Conservation (phyloP, 2,329 filamentous ascomycete genomes). For the Dryadomyces sulphureus region DNA sequence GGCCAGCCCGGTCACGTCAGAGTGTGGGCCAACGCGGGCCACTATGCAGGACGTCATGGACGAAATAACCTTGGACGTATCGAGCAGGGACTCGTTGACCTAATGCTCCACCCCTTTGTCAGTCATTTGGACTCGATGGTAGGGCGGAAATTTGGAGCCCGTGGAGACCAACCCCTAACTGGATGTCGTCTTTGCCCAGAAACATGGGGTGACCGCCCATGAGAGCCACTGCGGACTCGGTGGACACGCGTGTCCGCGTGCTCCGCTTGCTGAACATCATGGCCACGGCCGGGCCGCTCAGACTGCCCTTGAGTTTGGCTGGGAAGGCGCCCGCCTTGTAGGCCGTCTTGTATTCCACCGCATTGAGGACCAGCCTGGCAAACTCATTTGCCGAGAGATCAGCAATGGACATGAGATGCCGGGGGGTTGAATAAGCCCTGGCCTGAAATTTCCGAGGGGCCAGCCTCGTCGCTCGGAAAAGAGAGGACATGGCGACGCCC, state of each 20-base stretch:
- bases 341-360: conserved; percentile 56
- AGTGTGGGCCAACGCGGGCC: conserved; percentile 61
- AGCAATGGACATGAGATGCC: conserved; percentile 83
- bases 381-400: conserved; percentile 74
- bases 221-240: conserved; percentile 75
- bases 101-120: conserved; percentile 20
- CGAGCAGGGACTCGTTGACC: conserved; percentile 89
- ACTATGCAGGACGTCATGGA: conserved; percentile 80
- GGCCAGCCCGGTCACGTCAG: conserved; percentile 57
- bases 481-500: neutral
- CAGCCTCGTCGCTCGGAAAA: neutral
- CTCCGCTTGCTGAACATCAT: conserved; percentile 97
- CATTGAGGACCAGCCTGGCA: conserved; percentile 69
- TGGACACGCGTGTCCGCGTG: conserved; percentile 85
- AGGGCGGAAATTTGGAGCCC: neutral
- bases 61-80: conserved; percentile 86
- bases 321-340: conserved; percentile 45
- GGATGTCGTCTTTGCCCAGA: conserved; percentile 87
- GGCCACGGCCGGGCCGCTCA: conserved; percentile 70
- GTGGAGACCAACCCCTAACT: conserved; percentile 67
- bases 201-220: conserved; percentile 96
- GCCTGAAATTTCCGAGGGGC: conserved; percentile 7
- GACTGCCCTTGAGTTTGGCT: conserved; percentile 43
- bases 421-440: conserved; percentile 40
- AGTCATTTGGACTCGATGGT: neutral